These are phyloP conservation scores for Kalmanozyma brasiliensis DNA, from an alignment of 1,284 basidiomycete genomes.

Conservation along the genomic window DNA sequence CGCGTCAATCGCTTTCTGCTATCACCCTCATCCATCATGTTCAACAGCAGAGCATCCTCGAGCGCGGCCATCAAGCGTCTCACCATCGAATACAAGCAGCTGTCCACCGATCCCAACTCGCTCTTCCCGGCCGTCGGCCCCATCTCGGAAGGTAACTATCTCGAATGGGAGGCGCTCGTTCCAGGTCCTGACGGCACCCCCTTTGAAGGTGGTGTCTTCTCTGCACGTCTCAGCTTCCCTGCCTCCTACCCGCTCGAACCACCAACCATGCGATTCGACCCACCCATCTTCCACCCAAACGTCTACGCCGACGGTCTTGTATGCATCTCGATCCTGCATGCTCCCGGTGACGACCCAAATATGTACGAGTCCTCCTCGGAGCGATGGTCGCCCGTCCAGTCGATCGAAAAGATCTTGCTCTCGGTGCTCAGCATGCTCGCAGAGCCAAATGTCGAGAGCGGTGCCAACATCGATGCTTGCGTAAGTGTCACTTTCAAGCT, in stretches of 20 bases:
- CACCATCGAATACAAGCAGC: constrained; percentile 68
- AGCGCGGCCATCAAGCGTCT: constrained; percentile 66
- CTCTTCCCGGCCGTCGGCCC: constrained; percentile 74
- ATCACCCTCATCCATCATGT: constrained; percentile 33
- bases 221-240: constrained; percentile 85
- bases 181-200: constrained; percentile 96
- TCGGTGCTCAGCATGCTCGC: constrained; percentile 99
- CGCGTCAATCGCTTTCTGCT: no score
- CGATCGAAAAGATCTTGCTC: constrained; percentile 89
- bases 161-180: constrained; percentile 97
- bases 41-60: constrained; percentile 46
- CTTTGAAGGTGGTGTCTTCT: constrained; percentile 97
- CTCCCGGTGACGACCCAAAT: constrained; percentile 86
- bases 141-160: constrained; percentile 92
- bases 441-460: constrained; percentile 98
- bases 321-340: constrained; percentile 98
- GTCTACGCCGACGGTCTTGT: constrained; percentile 94
- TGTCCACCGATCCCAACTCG: constrained; percentile 63
- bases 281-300: constrained; percentile 96
- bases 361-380: constrained; percentile 88
- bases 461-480: constrained; percentile 88
- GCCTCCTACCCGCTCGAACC: constrained; percentile 67
- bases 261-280: constrained; percentile 88
- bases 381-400: constrained; percentile 97
- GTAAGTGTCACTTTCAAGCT: constrained; percentile 53